A percentile compares a stretch with the other conserved stretches of the same genome.
Evolutionary conservation across 1,284 basidiomycete genomes (phyloP).

Genomic region (Ustilago xerochloae): DNA sequence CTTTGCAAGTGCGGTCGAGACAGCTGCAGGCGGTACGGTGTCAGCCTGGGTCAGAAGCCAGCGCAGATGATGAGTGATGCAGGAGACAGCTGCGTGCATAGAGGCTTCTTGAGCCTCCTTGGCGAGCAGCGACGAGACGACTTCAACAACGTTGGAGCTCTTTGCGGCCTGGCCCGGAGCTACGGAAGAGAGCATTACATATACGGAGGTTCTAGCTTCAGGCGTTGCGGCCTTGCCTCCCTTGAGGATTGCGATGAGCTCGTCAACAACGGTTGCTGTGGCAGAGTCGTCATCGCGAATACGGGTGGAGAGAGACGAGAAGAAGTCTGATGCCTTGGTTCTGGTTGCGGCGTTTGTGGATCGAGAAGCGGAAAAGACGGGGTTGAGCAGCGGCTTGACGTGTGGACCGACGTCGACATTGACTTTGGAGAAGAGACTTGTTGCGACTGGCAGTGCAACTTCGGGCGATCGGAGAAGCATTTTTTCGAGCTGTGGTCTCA

Average conservation of each 20-base stretch:
- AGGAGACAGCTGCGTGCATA: constrained; percentile 48
- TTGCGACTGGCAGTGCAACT: constrained; percentile 48
- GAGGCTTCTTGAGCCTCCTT: constrained; percentile 61
- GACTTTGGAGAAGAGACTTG: constrained; percentile 42
- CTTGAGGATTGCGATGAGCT: constrained; percentile 54
- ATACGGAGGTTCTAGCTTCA: constrained; percentile 56
- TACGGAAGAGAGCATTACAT: constrained; percentile 49
- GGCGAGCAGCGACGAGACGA: constrained; percentile 44
- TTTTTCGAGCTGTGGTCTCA: constrained; percentile 64
- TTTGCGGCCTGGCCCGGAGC: constrained; percentile 22
- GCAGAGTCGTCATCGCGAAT: constrained; percentile 32
- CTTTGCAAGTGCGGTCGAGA: constrained; percentile 45
- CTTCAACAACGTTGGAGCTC: constrained; percentile 39
- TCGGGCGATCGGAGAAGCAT: constrained; percentile 66
- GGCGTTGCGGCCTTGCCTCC: constrained; percentile 51
- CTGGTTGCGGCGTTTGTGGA: constrained; percentile 56
- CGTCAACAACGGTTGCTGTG: constrained; percentile 35
- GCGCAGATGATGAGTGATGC: constrained; percentile 42
- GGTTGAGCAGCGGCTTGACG: constrained; percentile 40
- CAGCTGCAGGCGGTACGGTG: constrained; percentile 19
- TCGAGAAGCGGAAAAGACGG: constrained; percentile 51
- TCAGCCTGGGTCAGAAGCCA: constrained; percentile 37
- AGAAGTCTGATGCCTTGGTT: constrained; percentile 38
- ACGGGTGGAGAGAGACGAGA: constrained; percentile 29
- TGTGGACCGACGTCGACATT: constrained; percentile 41